A percentile compares a stretch with the other conserved stretches of the same genome.
Evolutionary conservation across 768 basidiomycete species (phyloP).

Genomic region (Kwoniella pini): DNA sequence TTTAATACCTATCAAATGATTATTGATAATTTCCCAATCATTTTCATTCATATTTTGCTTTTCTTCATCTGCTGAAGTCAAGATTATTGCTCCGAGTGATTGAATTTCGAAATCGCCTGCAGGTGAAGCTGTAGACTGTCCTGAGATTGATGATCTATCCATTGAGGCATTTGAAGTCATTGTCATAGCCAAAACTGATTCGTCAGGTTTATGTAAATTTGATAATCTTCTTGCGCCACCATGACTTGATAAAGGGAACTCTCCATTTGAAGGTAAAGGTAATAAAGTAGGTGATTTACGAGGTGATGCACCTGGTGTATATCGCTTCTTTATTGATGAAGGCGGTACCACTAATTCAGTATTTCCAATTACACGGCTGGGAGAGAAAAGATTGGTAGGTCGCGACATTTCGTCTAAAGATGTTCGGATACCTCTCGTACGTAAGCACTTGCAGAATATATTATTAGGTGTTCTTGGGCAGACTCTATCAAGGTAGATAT

Average conservation of each 20-base stretch:
- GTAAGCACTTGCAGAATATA: conserved; percentile 27
- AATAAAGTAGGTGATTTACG: conserved; percentile 34
- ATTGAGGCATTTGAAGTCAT: conserved; percentile 11
- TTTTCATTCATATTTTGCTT: not conserved
- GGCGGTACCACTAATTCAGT: conserved; percentile 32
- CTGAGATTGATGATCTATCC: conserved; percentile 3
- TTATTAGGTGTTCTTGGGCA: conserved; percentile 45
- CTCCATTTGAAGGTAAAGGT: conserved; percentile 39
- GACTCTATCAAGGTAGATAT: conserved; percentile 67
- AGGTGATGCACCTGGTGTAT: conserved; percentile 31
- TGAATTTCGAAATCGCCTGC: conserved; percentile 16
- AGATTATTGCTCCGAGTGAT: conserved; percentile 9
- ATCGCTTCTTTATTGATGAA: conserved; percentile 6
- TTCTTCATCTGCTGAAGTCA: not conserved
- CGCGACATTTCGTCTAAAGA: conserved; percentile 21
- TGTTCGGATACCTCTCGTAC: conserved; percentile 4
- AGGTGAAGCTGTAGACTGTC: not conserved
- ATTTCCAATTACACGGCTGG: not conserved
- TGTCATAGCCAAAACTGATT: not conserved
- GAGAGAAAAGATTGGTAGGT: not conserved
- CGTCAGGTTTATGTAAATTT: conserved; percentile 33
- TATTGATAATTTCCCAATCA: conserved; percentile 8
- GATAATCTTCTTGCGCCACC: conserved; percentile 38
- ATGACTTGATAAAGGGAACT: conserved; percentile 46
- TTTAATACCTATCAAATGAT: conserved; percentile 25